phyloP scores from a whole-genome alignment of 805 yeast genomes.

The Ogataea parapolymorpha region DNA sequence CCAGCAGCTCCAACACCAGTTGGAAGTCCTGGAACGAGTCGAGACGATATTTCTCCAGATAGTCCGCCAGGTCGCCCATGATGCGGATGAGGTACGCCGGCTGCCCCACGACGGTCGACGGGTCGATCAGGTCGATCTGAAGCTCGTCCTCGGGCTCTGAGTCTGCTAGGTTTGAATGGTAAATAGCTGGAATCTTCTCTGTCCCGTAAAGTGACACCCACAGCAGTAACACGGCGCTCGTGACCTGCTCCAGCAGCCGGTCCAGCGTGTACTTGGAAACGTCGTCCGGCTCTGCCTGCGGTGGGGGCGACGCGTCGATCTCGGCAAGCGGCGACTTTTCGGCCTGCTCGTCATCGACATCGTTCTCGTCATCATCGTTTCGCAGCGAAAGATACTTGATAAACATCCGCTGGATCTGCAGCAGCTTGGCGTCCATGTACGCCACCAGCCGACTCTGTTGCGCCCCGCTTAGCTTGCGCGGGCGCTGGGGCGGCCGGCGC shows the following conservation, averaged over 20 bases:
- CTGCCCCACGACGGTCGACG: slow-evolving; percentile 48
- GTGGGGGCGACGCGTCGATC: slow-evolving; percentile 2
- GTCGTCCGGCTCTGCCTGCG: slow-evolving; percentile 2
- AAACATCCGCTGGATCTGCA: slow-evolving; percentile 54
- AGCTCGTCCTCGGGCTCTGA: not conserved
- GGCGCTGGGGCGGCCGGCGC: not conserved
- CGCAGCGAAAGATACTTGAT: slow-evolving; percentile 35
- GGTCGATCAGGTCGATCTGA: slow-evolving; percentile 16
- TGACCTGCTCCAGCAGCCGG: slow-evolving; percentile 44
- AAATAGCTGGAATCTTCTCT: slow-evolving; percentile 28
- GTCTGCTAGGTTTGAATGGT: slow-evolving; percentile 22
- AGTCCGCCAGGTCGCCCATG: slow-evolving; percentile 67
- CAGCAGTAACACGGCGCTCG: slow-evolving; percentile 48
- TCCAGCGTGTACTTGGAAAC: slow-evolving; percentile 20
- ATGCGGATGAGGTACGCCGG: slow-evolving; percentile 57
- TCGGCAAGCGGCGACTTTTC: not conserved
- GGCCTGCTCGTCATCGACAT: not conserved
- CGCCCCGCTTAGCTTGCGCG: slow-evolving; percentile 35
- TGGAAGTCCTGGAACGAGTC: slow-evolving; percentile 24
- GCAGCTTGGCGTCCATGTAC: slow-evolving; percentile 52
- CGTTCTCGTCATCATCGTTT: slow-evolving; percentile 26
- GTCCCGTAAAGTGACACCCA: slow-evolving; percentile 54
- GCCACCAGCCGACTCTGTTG: slow-evolving; percentile 57
- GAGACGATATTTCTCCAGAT: slow-evolving; percentile 39
- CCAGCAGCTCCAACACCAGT: slow-evolving; percentile 21